Evolutionary conservation across 208 protist genomes (phyloP).

Genomic region (Leishmania braziliensis): DNA sequence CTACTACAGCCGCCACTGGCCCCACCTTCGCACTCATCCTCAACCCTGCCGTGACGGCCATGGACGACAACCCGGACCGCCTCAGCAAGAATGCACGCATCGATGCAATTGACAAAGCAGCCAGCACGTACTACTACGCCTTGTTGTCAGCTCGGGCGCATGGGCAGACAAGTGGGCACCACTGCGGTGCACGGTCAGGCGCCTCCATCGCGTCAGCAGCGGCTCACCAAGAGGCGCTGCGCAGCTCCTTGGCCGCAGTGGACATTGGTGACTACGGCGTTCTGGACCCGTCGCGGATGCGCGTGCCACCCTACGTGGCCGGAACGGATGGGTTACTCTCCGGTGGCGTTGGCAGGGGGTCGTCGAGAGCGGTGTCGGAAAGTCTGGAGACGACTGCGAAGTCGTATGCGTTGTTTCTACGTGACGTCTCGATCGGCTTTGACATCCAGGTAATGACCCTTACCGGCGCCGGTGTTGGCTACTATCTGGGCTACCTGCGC

Average conservation of each 20-base stretch:
- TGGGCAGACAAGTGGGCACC: background rate
- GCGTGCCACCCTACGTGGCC: background rate
- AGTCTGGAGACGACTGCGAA: slow-evolving; percentile 8
- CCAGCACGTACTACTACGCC: slow-evolving; percentile 58
- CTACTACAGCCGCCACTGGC: no score
- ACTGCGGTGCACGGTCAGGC: background rate
- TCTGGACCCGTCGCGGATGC: slow-evolving; percentile 31
- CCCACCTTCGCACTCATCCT: slow-evolving; percentile 48
- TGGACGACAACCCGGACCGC: slow-evolving; percentile 48
- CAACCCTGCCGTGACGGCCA: slow-evolving; percentile 43
- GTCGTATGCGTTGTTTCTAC: slow-evolving; percentile 61
- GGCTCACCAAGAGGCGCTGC: slow-evolving; percentile 25
- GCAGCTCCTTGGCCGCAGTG: slow-evolving; percentile 15
- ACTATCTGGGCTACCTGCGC: slow-evolving; percentile 69
- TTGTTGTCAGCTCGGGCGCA: slow-evolving; percentile 25
- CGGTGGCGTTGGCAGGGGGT: background rate
- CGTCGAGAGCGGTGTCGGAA: background rate
- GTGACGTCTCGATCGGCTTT: slow-evolving; percentile 63
- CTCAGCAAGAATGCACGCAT: slow-evolving; percentile 67
- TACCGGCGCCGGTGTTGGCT: slow-evolving; percentile 64
- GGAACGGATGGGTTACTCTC: background rate
- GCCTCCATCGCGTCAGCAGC: slow-evolving; percentile 25
- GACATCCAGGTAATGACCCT: slow-evolving; percentile 81
- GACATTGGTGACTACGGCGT: slow-evolving; percentile 36
- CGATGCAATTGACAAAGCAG: slow-evolving; percentile 57